A percentile compares a stretch with the other conserved stretches of the same genome.
Evolutionary conservation across 345 rosid species (phyloP).

Genomic region (Arabidopsis thaliana): TAIR10.1 NC_003070.9:20542501-20543000

Average conservation of each 20-base stretch:
- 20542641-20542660: constrained; percentile 9
- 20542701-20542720: background rate
- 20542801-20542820: constrained; percentile 43
- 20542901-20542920: constrained; percentile 42
- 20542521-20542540: background rate
- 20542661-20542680: constrained; percentile 14
- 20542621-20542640: background rate
- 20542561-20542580: constrained; percentile 2
- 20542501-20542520: background rate
- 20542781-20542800: constrained; percentile 41
- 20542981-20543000: constrained; percentile 50
- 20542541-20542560: background rate
- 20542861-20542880: constrained; percentile 66
- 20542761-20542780: constrained; percentile 31
- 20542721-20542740: constrained; percentile 8
- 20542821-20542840: constrained; percentile 50
- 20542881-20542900: constrained; percentile 62
- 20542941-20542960: constrained; percentile 46
- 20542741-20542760: constrained; percentile 13
- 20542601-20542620: background rate
- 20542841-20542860: constrained; percentile 53
- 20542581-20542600: constrained; percentile 14
- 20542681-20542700: background rate
- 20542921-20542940: constrained; percentile 43
- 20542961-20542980: constrained; percentile 54